These are phyloP conservation scores for Cercospora brassicicola DNA, from an alignment of 2,329 filamentous ascomycete genomes.

Conservation along the genomic window DNA sequence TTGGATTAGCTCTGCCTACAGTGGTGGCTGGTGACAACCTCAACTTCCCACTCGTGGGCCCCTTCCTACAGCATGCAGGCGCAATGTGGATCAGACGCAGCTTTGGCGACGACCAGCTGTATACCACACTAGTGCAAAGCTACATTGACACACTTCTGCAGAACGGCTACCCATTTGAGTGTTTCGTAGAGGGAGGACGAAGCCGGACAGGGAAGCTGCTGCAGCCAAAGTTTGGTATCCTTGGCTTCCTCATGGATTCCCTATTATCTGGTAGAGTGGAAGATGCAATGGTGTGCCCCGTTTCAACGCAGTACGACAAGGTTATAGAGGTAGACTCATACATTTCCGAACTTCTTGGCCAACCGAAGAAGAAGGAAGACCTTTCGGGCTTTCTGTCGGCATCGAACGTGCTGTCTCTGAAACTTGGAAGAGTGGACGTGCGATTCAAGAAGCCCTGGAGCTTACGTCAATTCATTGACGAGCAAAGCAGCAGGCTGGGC, in stretches of 20 bases:
- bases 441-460: slow-evolving; percentile 98
- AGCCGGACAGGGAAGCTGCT: slow-evolving; percentile 92
- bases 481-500: slow-evolving; percentile 62
- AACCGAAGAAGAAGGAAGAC: slow-evolving; percentile 95
- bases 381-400: slow-evolving; percentile 83
- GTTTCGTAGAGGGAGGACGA: slow-evolving; percentile 93
- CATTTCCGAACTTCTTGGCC: slow-evolving; percentile 86
- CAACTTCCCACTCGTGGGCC: slow-evolving; percentile 87
- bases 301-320: slow-evolving; percentile 97
- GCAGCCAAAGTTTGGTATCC: slow-evolving; percentile 91
- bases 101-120: slow-evolving; percentile 89
- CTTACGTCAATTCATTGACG: slow-evolving; percentile 73
- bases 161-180: slow-evolving; percentile 91
- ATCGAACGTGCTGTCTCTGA: slow-evolving; percentile 83
- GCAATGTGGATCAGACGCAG: slow-evolving; percentile 94
- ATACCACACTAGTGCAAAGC: slow-evolving; percentile 87
- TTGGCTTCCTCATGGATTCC: slow-evolving; percentile 88
- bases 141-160: slow-evolving; percentile 93
- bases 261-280: slow-evolving; percentile 82
- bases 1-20: slow-evolving; percentile 84
- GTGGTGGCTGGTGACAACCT: slow-evolving; percentile 95
- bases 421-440: slow-evolving; percentile 88
- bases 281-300: slow-evolving; percentile 90
- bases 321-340: slow-evolving; percentile 98
- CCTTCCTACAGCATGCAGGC: slow-evolving; percentile 89